A percentile compares a stretch with the other conserved stretches of the same genome.
phyloP scores from a whole-genome alignment of 169 alveolate species.

The Amoebophrya sp. region DNA sequence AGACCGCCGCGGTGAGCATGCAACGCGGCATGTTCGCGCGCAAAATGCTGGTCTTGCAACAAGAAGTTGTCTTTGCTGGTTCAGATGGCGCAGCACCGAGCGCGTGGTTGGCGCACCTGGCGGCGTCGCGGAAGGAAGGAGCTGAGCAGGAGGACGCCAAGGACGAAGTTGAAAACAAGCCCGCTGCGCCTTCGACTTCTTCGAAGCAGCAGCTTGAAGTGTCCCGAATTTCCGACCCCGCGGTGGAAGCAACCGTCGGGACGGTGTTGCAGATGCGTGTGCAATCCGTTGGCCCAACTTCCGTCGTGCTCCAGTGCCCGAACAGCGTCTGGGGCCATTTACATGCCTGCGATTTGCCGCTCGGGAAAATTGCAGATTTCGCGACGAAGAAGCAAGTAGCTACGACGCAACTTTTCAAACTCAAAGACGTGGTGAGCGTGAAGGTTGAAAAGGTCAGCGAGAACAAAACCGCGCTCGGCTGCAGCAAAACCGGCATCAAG shows the following conservation, averaged over 20 bases:
- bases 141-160: too few species aligned
- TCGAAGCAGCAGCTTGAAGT: not conserved
- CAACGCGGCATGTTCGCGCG: constrained; percentile 13
- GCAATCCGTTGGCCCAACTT: not conserved
- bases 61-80: not conserved
- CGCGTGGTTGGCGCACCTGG: not conserved
- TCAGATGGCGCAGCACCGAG: too few species aligned
- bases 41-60: not conserved
- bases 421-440: not conserved
- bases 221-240: not conserved
- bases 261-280: not conserved
- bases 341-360: not conserved
- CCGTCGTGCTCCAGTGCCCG: not conserved
- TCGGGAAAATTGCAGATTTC: not conserved
- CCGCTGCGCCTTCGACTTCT: too few species aligned
- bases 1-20: constrained; percentile 8
- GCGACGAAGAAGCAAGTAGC: not conserved
- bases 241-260: not conserved
- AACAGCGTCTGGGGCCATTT: not conserved
- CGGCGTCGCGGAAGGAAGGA: not conserved
- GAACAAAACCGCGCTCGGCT: not conserved
- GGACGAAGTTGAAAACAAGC: too few species aligned
- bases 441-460: not conserved
- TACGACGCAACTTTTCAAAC: not conserved
- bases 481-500: not conserved